phyloP scores from a whole-genome alignment of 2,329 filamentous ascomycete species.

The Pestalotiopsis sp. region DNA sequence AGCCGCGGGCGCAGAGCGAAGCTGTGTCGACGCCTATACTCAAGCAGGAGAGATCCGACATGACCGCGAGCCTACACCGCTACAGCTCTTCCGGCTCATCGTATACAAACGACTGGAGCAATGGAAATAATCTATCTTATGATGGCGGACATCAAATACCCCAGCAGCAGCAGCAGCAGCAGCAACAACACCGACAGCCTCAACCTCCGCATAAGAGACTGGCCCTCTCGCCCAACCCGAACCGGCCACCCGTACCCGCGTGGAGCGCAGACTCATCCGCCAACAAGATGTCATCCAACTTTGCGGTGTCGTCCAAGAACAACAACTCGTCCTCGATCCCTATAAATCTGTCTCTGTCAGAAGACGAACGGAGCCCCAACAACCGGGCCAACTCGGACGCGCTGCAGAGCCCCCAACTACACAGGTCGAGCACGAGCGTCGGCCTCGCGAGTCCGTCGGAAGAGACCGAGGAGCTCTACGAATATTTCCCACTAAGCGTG shows the following conservation, averaged over 20 bases:
- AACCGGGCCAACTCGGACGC: constrained; percentile 51
- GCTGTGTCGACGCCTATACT: constrained; percentile 26
- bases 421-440: constrained; percentile 33
- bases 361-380: constrained; percentile 60
- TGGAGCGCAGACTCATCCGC: constrained; percentile 40
- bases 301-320: constrained; percentile 27
- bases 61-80: constrained; percentile 25
- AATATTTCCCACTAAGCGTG: constrained; percentile 89
- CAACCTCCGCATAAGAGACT: constrained; percentile 49
- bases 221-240: constrained; percentile 53
- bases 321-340: constrained; percentile 34
- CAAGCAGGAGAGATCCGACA: constrained; percentile 34
- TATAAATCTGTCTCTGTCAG: constrained; percentile 58
- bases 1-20: constrained; percentile 42
- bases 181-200: constrained; percentile 31
- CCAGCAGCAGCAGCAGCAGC: constrained; percentile 39
- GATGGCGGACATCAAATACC: constrained; percentile 31
- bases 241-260: constrained; percentile 55
- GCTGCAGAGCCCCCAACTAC: constrained; percentile 49
- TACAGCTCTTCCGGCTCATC: constrained; percentile 29
- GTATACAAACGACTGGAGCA: constrained; percentile 48
- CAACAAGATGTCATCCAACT: constrained; percentile 21
- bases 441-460: constrained; percentile 67
- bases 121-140: constrained; percentile 35
- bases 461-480: constrained; percentile 82